phyloP scores from a whole-genome alignment of 306 rosid genomes.

The Macrotyloma uniflorum region DNA sequence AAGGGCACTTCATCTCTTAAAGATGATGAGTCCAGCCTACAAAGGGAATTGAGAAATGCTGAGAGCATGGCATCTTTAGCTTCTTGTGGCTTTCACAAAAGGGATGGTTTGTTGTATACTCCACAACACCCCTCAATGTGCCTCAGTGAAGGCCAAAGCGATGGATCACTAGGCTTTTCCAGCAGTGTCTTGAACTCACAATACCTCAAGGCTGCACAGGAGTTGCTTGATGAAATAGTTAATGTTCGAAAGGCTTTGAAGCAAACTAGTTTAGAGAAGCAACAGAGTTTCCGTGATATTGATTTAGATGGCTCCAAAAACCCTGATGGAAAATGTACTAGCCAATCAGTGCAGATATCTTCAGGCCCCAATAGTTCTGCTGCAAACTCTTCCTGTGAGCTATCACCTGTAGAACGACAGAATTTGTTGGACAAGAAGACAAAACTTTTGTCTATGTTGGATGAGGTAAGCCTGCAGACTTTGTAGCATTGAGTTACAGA shows the following conservation, averaged over 20 bases:
- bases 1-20: constrained; percentile 11
- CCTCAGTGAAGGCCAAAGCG: constrained; percentile 46
- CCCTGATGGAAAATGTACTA: constrained; percentile 54
- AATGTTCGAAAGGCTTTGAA: constrained; percentile 73
- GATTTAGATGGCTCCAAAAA: constrained; percentile 63
- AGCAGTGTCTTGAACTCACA: constrained; percentile 49
- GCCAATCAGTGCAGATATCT: constrained; percentile 51
- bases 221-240: constrained; percentile 83
- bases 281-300: constrained; percentile 44
- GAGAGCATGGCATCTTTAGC: constrained; percentile 57
- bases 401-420: constrained; percentile 70
- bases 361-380: constrained; percentile 53
- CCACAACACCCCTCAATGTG: constrained; percentile 43
- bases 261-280: constrained; percentile 59
- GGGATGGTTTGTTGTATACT: constrained; percentile 60
- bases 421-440: constrained; percentile 72
- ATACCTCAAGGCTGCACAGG: constrained; percentile 77
- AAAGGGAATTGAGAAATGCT: constrained; percentile 48
- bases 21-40: constrained; percentile 48
- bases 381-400: constrained; percentile 52
- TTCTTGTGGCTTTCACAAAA: constrained; percentile 46
- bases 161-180: constrained; percentile 45
- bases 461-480: constrained; percentile 62
- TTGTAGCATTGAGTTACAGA: not conserved
- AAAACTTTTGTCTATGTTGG: constrained; percentile 78